phyloP scores from a whole-genome alignment of 2,329 filamentous ascomycete genomes.

The Botryotinia globosa region DNA sequence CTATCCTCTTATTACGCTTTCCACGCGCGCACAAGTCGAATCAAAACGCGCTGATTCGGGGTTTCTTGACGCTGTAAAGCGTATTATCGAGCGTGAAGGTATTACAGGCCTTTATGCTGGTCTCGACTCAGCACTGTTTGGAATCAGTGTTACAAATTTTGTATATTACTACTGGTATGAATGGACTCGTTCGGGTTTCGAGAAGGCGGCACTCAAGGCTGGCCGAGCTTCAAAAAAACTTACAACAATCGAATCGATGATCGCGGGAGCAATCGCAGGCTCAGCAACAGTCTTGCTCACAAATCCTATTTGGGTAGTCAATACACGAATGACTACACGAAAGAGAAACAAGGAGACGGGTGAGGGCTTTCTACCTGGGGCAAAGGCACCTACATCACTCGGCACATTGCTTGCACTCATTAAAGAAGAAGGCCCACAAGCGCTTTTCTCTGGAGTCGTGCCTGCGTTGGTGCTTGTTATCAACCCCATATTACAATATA shows the following conservation, averaged over 20 bases:
- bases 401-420: constrained; percentile 78
- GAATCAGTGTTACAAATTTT: constrained; percentile 98
- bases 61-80: constrained; percentile 76
- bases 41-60: constrained; percentile 86
- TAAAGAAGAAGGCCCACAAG: constrained; percentile 75
- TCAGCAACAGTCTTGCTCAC: constrained; percentile 93
- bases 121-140: constrained; percentile 90
- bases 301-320: constrained; percentile 99
- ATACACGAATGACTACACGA: constrained; percentile 95
- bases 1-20: constrained; percentile 95
- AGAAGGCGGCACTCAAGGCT: constrained; percentile 68
- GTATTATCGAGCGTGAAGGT: constrained; percentile 90
- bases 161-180: constrained; percentile 99
- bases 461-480: constrained; percentile 92
- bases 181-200: constrained; percentile 88
- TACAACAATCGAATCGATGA: constrained; percentile 89
- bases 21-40: constrained; percentile 95
- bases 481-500: constrained; percentile 98
- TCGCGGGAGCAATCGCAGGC: constrained; percentile 89
- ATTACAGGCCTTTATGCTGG: constrained; percentile 86
- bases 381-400: constrained; percentile 68
- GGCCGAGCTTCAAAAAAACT: constrained; percentile 77
- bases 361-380: constrained; percentile 44
- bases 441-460: constrained; percentile 88
- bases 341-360: constrained; percentile 52